Percentiles rank a stretch among this genome's conserved stretches.
Conservation (phyloP, 179 eudicot species). For the Sideroxylon spinosum region DNA sequence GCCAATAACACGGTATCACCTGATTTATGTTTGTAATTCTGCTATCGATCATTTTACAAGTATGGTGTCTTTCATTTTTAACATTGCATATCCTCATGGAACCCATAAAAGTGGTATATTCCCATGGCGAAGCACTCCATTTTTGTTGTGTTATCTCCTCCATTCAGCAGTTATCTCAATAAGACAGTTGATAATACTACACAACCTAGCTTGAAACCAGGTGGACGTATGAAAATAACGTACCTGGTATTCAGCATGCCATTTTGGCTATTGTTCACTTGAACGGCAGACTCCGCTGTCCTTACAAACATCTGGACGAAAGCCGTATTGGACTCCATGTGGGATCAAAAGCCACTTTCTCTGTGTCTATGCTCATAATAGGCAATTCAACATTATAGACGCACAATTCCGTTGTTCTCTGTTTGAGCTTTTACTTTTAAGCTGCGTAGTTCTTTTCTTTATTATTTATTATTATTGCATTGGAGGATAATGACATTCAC, state of each 20-base stretch:
- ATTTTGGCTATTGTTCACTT: constrained; percentile 21
- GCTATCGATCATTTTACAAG: neutral
- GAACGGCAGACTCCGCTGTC: constrained; percentile 10
- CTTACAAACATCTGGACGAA: neutral
- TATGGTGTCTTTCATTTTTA: too few species aligned
- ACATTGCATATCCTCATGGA: too few species aligned
- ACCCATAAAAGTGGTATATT: too few species aligned
- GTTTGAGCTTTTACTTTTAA: constrained; percentile 1
- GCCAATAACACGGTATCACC: constrained; percentile 46
- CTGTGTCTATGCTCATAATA: neutral
- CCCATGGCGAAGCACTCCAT: too few species aligned
- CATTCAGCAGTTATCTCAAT: constrained; percentile 62
- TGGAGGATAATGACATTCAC: too few species aligned
- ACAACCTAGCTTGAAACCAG: constrained; percentile 44
- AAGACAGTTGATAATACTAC: constrained; percentile 15
- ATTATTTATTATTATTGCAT: too few species aligned
- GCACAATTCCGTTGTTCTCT: neutral
- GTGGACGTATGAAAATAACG: constrained; percentile 30
- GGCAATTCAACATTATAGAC: neutral
- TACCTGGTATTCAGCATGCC: constrained; percentile 53
- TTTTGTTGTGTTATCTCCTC: too few species aligned
- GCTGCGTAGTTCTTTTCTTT: neutral
- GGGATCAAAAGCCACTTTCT: neutral
- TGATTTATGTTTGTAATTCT: neutral
- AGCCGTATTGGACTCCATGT: neutral